Evolutionary conservation across 2,329 filamentous ascomycete genomes (phyloP), one percentile per base, ranked within the genome.

Genomic region (Arthroderma sp.): DNA sequence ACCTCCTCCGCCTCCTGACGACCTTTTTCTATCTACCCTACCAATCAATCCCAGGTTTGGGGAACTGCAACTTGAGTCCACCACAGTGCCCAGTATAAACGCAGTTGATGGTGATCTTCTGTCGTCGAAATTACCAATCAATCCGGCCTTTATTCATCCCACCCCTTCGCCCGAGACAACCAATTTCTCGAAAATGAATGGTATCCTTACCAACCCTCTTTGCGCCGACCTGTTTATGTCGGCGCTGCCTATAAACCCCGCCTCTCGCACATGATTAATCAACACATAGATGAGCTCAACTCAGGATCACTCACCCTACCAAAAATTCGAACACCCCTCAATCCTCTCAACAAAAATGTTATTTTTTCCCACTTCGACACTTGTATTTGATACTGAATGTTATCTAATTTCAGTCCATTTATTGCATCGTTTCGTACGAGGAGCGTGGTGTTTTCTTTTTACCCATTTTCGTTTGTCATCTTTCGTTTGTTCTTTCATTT

Each of bases 241-340:
- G 19, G 37, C 25, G 17, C 53, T 59, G 31, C 58, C 58, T 9
- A 60, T 60, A 39, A 60, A 60, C 28, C 58, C 56, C 5, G 52
- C 51, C 19, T 51, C 49, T 28, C 53, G 41, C 19, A 38, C 17
- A 31, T 56, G 23, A 56, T 52, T 37, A 55, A 5, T 49, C 28
- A 28, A 49, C n/a, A 41, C 35, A 57, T 43, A 21, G 56, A 53
- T 11, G 55, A 53, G 44, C 44, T 41, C 41, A 25, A 33, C 23
- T 51, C 44, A 51, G 5, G 17, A 19, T 19, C 28, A 17, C 15
- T 33, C 2, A 5, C 43, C 11, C 35, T 31, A 31, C 25, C 25
- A 8, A 33, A 44, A 51, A 17, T 51, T n/a, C 25, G n/a, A 23
- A 31, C 44, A 13, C n/a, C 17, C 7, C 33, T 13, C 6, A 54